Percentiles rank a stretch among this genome's conserved stretches.
phyloP scores from a whole-genome alignment of 768 basidiomycete genomes.

The Piloderma croceum region DNA sequence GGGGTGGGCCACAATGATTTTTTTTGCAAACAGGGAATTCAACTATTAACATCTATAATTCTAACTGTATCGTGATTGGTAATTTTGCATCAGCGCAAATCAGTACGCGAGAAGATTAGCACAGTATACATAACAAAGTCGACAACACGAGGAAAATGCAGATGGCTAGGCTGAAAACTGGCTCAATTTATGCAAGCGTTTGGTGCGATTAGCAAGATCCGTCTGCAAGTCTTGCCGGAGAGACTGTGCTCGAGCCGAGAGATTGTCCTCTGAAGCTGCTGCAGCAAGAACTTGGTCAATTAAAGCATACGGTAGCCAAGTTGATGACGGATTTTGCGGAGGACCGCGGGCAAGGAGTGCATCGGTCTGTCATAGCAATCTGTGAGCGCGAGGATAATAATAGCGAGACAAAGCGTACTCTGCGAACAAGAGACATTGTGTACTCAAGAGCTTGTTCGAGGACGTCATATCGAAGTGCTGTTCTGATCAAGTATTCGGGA shows the following conservation, averaged over 20 bases:
- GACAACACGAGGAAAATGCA: slow-evolving; percentile 4
- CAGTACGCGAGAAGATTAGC: slow-evolving; percentile 6
- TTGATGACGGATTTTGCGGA: slow-evolving; percentile 50
- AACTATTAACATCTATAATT: slow-evolving; percentile 1
- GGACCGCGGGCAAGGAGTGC: slow-evolving; percentile 45
- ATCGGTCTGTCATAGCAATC: slow-evolving; percentile 40
- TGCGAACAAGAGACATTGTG: slow-evolving; percentile 62
- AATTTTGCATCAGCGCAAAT: not conserved
- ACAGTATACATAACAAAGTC: slow-evolving; percentile 3
- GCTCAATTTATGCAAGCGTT: slow-evolving; percentile 63
- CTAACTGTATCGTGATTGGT: not conserved
- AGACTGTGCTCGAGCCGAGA: slow-evolving; percentile 36
- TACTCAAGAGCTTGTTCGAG: slow-evolving; percentile 73
- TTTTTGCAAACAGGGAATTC: not conserved
- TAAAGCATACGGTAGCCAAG: slow-evolving; percentile 80
- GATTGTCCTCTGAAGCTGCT: slow-evolving; percentile 46
- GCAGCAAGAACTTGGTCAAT: slow-evolving; percentile 77
- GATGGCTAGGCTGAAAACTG: slow-evolving; percentile 25
- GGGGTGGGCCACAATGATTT: slow-evolving; percentile 1
- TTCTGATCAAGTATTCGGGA: slow-evolving; percentile 78
- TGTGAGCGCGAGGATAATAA: slow-evolving; percentile 8
- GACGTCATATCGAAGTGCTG: slow-evolving; percentile 72
- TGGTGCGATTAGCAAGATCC: slow-evolving; percentile 58
- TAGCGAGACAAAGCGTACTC: slow-evolving; percentile 38
- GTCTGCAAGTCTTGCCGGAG: slow-evolving; percentile 48